Evolutionary conservation across 1,284 basidiomycete species (phyloP).

Genomic region (Ustilago cynodontis): DNA sequence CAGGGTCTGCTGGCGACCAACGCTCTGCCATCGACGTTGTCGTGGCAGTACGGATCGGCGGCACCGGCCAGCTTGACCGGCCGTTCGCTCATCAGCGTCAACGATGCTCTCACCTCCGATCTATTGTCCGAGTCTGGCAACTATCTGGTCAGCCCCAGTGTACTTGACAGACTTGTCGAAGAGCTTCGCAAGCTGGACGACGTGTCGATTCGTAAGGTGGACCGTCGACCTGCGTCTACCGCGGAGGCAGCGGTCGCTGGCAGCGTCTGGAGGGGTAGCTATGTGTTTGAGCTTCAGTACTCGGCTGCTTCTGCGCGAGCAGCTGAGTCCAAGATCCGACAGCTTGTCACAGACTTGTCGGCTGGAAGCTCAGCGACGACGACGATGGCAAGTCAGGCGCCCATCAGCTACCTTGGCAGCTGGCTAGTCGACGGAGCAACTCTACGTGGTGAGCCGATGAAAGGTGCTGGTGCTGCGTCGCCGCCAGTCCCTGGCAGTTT

Average conservation of each 20-base stretch:
- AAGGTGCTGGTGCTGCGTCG: background rate
- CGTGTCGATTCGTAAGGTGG: conserved; percentile 42
- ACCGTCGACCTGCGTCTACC: conserved; percentile 37
- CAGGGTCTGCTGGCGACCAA: conserved; percentile 24
- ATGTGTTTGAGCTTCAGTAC: conserved; percentile 49
- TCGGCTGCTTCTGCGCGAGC: conserved; percentile 12
- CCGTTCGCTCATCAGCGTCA: conserved; percentile 33
- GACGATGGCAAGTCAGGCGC: conserved; percentile 4
- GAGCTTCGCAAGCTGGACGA: conserved; percentile 19
- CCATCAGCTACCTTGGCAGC: conserved; percentile 34
- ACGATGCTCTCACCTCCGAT: conserved; percentile 34
- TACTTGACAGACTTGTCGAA: conserved; percentile 17
- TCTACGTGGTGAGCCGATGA: conserved; percentile 13
- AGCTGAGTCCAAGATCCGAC: conserved; percentile 28
- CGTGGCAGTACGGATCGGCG: conserved; percentile 21
- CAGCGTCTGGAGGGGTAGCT: conserved; percentile 46
- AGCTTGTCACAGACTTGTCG: conserved; percentile 28
- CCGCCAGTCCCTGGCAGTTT: background rate
- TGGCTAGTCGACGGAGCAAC: conserved; percentile 41
- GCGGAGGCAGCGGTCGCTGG: background rate
- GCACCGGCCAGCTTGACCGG: conserved; percentile 12
- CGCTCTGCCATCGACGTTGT: conserved; percentile 27
- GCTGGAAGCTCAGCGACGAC: conserved; percentile 17
- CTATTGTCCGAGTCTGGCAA: conserved; percentile 23
- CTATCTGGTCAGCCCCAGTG: conserved; percentile 7